Evolutionary conservation across 1,139 yeast genomes (phyloP).

Genomic region (Scheffersomyces segobiensis): DNA sequence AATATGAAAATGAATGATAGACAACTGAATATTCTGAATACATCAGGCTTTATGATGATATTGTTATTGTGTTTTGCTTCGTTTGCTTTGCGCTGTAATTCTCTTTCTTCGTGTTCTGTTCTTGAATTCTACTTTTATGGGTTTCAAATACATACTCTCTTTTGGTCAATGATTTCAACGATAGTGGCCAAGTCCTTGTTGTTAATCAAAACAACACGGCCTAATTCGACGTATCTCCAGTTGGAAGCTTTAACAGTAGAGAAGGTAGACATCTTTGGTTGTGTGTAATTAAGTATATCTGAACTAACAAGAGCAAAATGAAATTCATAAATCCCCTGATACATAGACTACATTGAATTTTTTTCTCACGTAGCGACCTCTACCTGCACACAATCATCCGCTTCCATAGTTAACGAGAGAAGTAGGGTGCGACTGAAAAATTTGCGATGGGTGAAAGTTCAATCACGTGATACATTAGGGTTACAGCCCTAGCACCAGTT

Average conservation of each 20-base stretch:
- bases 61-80: neutral
- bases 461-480: neutral
- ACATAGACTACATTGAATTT: neutral
- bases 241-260: constrained; percentile 91
- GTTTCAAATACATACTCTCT: constrained; percentile 71
- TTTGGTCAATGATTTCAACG: constrained; percentile 98
- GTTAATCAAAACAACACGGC: constrained; percentile 95
- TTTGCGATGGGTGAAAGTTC: neutral
- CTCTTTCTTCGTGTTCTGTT: neutral
- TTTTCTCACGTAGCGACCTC: neutral
- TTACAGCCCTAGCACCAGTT: neutral
- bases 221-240: constrained; percentile 99
- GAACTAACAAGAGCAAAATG: neutral
- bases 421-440: neutral
- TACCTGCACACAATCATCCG: neutral
- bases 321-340: neutral
- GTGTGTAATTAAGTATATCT: neutral
- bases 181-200: constrained; percentile 85
- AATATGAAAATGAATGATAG: neutral
- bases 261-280: constrained; percentile 34
- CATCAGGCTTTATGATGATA: neutral
- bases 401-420: neutral
- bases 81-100: neutral
- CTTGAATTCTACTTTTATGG: constrained; percentile 1
- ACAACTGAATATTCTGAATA: neutral